Percentiles rank a stretch among this genome's conserved stretches.
These are phyloP conservation scores for Pugionium cornutum DNA, from an alignment of 345 rosid genomes.

Conservation along the genomic window DNA sequence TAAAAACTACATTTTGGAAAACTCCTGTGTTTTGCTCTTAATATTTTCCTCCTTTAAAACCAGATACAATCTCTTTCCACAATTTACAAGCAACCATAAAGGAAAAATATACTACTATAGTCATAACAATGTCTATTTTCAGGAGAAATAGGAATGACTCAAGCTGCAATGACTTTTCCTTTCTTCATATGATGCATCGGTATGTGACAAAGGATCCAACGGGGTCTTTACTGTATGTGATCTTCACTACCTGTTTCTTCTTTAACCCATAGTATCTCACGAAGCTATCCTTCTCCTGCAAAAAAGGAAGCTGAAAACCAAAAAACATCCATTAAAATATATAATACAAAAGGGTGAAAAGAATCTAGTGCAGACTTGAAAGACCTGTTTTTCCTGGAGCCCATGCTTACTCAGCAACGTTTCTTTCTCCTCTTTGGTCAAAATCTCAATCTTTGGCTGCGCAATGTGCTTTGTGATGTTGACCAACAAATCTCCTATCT, in stretches of 20 bases:
- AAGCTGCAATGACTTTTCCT: background rate
- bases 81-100: constrained; percentile 15
- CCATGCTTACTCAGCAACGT: constrained; percentile 22
- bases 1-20: constrained; percentile 28
- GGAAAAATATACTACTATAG: background rate
- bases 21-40: constrained; percentile 21
- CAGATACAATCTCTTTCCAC: constrained; percentile 15
- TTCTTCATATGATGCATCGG: constrained; percentile 39
- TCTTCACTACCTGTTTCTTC: constrained; percentile 42
- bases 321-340: constrained; percentile 14
- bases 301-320: constrained; percentile 37
- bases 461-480: constrained; percentile 40
- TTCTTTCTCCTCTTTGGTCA: constrained; percentile 36
- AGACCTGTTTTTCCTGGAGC: constrained; percentile 36
- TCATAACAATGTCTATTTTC: constrained; percentile 13
- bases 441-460: constrained; percentile 38
- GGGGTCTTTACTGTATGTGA: constrained; percentile 39
- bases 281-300: constrained; percentile 39
- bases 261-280: constrained; percentile 40
- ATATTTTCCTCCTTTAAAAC: background rate
- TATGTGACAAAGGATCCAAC: constrained; percentile 36
- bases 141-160: constrained; percentile 18
- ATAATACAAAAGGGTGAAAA: constrained; percentile 2
- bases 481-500: constrained; percentile 42
- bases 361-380: constrained; percentile 3